These are phyloP conservation scores for Chiua virens DNA, from an alignment of 768 basidiomycete genomes.

Conservation along the genomic window DNA sequence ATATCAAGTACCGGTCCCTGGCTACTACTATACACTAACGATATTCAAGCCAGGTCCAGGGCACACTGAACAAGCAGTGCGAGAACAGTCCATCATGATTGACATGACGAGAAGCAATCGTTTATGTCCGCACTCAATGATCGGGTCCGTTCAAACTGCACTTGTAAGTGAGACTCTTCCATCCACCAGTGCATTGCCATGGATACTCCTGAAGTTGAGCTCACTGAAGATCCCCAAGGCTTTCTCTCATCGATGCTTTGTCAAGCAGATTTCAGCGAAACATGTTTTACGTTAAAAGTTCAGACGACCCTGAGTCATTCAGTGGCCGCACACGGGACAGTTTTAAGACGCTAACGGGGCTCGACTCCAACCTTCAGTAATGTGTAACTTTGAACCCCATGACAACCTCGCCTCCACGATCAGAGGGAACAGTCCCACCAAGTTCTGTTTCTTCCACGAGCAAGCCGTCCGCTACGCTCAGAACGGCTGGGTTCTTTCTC, in stretches of 20 bases:
- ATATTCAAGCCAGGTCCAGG: too few relatives aligned
- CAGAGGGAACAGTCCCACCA: background rate
- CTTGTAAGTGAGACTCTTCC: too few relatives aligned
- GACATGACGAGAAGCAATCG: too few relatives aligned
- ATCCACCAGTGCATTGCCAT: background rate
- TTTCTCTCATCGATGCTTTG: background rate
- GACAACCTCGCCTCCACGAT: background rate
- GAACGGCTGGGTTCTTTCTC: background rate
- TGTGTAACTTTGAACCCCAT: too few relatives aligned
- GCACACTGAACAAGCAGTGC: too few relatives aligned
- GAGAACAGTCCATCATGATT: too few relatives aligned
- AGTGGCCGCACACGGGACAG: too few relatives aligned
- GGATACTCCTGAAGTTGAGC: too few relatives aligned
- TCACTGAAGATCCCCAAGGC: background rate
- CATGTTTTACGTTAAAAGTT: background rate
- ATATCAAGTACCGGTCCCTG: too few relatives aligned
- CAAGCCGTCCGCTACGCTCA: constrained; percentile 2
- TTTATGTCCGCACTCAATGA: background rate
- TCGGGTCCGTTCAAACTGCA: background rate
- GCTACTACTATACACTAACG: too few relatives aligned
- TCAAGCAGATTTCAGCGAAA: too few relatives aligned
- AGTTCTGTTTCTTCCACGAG: background rate
- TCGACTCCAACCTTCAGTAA: background rate
- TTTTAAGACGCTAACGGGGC: background rate
- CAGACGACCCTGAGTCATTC: background rate